Evolutionary conservation across 176 grass and related monocot genomes (phyloP), one percentile per base, ranked within the genome.

Genomic region (Puccinellia tenuiflora): DNA sequence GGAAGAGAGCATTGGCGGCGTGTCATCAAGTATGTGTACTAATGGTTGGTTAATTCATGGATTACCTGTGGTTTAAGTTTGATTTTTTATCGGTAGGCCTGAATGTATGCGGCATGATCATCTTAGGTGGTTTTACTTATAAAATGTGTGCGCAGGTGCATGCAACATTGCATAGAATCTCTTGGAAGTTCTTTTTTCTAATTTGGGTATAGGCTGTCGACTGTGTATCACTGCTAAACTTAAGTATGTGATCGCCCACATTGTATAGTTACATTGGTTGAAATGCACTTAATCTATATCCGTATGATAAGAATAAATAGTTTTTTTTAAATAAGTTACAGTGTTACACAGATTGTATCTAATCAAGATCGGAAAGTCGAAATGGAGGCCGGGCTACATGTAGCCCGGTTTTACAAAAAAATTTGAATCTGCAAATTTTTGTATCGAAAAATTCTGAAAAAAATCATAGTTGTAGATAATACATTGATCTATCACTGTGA

Each of bases 21-120:
- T 51, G 2, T 88, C 31, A 94, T 94, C 71, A 77, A 81, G 88
- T 94, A 91, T 81, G 64, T 75, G 26, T 39, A 28, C 50, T 56
- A 34, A 85, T 40, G 10, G 30, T 64, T 34, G 28, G 29, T 64
- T 37, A 72, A 50, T 84, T 72, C 43, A 6, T 77, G 9, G 20
- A 38, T 5, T 38, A 22, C 28, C 9, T 28, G 10, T 34, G 28
- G 56, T 62, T 33, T 59, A 38, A 33, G 70, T 21, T 60, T 63
- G 54, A 51, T 28, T 65, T 55, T 50, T 24, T 35, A 73, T 80
- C 38, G 8, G 10, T 40, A 65, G 50, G 52, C 3, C 45, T 74
- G 20, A 35, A 42, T 39, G 26, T 52, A 30, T 13, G 30, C 4
- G 11, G 45, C 12, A 56, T 22, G 24, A 56, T 68, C 66, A 69